phyloP scores from a whole-genome alignment of 106 monocot species.

The Dendrobium officinale region DNA sequence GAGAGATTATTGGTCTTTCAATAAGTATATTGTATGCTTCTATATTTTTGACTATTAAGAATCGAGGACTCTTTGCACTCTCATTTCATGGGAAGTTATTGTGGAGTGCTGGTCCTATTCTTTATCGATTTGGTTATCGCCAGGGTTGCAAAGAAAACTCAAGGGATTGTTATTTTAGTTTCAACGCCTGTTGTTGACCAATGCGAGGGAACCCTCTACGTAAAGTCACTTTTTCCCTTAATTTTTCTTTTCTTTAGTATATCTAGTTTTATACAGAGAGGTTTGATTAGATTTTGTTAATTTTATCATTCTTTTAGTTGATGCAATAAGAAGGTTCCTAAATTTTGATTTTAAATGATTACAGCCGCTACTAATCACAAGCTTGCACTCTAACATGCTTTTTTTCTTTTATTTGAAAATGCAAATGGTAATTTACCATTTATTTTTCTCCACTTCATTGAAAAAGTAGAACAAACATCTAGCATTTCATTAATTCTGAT shows the following conservation, averaged over 20 bases:
- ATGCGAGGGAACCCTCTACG: slow-evolving; percentile 87
- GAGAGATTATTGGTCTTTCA: slow-evolving; percentile 64
- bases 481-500: no score
- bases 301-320: background rate
- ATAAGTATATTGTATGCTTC: slow-evolving; percentile 47
- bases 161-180: slow-evolving; percentile 69
- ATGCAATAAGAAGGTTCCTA: background rate
- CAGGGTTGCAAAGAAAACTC: slow-evolving; percentile 62
- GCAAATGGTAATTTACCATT: background rate
- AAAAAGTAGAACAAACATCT: no score
- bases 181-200: slow-evolving; percentile 73
- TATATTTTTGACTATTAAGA: slow-evolving; percentile 50
- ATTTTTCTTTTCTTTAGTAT: background rate
- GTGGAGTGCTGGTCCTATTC: slow-evolving; percentile 76
- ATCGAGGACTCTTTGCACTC: slow-evolving; percentile 65
- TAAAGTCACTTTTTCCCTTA: slow-evolving; percentile 23
- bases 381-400: background rate
- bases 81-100: slow-evolving; percentile 41
- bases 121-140: slow-evolving; percentile 54
- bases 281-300: no score
- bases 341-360: background rate
- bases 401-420: background rate
- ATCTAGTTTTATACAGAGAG: no score
- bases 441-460: background rate
- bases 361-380: background rate